Evolutionary conservation across 495 filamentous ascomycete genomes (phyloP), one percentile per base, ranked within the genome.

Genomic region (Pyrenopolyporus hunteri): DNA sequence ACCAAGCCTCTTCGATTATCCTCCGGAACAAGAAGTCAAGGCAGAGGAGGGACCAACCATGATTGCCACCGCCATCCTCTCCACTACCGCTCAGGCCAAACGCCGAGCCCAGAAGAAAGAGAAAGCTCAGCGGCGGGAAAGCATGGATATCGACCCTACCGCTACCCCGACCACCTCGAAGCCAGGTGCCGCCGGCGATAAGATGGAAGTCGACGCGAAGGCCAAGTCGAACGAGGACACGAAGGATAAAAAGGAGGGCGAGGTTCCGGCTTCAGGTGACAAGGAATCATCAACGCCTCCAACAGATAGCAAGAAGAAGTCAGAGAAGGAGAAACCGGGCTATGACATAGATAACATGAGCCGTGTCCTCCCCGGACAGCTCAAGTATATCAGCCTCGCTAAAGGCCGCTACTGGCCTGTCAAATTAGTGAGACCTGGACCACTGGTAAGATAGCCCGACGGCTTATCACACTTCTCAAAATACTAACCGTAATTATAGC

Each of bases 271-370:
- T 1, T 58, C 59, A 11, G 76, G 70, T 13, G 87, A 90, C 22
- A 90, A 89, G 74, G 83, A 84, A 43, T 74, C 77, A 3, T 75
- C 79, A 6, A 62, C 74, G 8, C 44, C 75, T 8, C 70, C 76
- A 3, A 78, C 82, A 25, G 82, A 82, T 13, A 72, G 74, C 26
- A 89, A 88, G 75, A 96, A 93, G 84, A 96, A 91, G 80, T 79
- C 81, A 6, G 95, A 98, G 77, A 96, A 94, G 77, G 94, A 98
- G 76, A 97, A 95, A 82, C 85, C 95, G 40, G 94, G 95, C 43
- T 98, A 94, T 70, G 91, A 95, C 59, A 78, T 98, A 50, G 91
- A 96, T 69, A 99, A 99, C 79, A 92, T 99, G 92, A 93, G 90
- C 26, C 82, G 95, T 52, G 93, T 98, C 25, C 82, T 99, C 16